These are phyloP conservation scores for Sanghuangporus sanghuang DNA, from an alignment of 1,284 basidiomycete species.

Conservation along the genomic window DNA sequence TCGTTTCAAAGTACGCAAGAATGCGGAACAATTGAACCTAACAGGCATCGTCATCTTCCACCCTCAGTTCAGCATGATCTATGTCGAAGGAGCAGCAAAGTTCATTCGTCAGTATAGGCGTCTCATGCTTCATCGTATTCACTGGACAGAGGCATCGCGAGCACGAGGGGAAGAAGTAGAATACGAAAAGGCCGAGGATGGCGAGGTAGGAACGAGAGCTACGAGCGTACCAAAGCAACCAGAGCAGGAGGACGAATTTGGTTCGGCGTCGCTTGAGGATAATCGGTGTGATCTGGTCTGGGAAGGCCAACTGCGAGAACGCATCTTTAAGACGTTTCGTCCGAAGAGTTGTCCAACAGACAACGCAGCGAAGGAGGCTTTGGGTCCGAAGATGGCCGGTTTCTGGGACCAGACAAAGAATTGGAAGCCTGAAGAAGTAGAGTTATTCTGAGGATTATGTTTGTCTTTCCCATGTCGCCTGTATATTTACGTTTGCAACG, in stretches of 20 bases:
- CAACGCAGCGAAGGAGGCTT: constrained; percentile 74
- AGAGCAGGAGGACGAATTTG: constrained; percentile 27
- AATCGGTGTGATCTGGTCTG: constrained; percentile 92
- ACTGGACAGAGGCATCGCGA: constrained; percentile 91
- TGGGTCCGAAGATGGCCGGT: constrained; percentile 79
- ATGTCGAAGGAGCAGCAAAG: constrained; percentile 89
- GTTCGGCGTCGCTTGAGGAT: constrained; percentile 56
- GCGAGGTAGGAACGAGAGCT: constrained; percentile 30
- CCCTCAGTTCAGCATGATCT: constrained; percentile 83
- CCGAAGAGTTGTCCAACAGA: constrained; percentile 86
- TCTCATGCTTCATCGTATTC: constrained; percentile 84
- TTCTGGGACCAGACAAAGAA: constrained; percentile 96
- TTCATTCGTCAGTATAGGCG: constrained; percentile 86
- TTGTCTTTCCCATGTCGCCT: background rate
- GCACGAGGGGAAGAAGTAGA: constrained; percentile 73
- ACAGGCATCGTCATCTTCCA: constrained; percentile 90
- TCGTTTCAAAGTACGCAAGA: constrained; percentile 94
- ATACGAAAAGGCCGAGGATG: constrained; percentile 47
- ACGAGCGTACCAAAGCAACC: constrained; percentile 23
- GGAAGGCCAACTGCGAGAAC: constrained; percentile 86
- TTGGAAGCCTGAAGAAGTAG: constrained; percentile 74
- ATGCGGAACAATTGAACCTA: constrained; percentile 87
- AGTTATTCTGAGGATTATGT: constrained; percentile 41
- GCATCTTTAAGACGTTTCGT: constrained; percentile 78
- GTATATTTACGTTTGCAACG: background rate